A percentile compares a stretch with the other conserved stretches of the same genome.
phyloP scores from a whole-genome alignment of 1,139 yeast species.

The Candida sp. region DNA sequence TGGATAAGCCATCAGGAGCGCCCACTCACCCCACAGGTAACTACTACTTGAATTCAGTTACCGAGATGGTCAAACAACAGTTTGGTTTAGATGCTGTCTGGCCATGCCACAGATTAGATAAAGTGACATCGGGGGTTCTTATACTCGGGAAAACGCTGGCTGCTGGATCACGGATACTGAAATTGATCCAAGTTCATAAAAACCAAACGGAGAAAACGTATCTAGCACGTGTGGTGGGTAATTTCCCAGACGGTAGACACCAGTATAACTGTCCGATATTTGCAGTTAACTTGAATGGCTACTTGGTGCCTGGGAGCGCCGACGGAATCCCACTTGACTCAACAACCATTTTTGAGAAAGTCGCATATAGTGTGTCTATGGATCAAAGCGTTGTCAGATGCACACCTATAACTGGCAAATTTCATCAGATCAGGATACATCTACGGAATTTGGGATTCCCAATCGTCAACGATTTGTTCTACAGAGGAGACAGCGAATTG shows the following conservation, averaged over 20 bases:
- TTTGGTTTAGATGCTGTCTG: conserved; percentile 35
- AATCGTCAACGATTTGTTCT: conserved; percentile 69
- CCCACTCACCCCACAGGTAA: conserved; percentile 85
- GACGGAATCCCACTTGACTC: conserved; percentile 31
- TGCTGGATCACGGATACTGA: conserved; percentile 49
- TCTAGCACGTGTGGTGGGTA: conserved; percentile 65
- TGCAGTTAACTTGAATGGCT: conserved; percentile 36
- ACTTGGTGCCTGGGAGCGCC: conserved; percentile 35
- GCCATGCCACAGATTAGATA: conserved; percentile 76
- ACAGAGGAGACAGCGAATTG: conserved; percentile 31
- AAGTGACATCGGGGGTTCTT: conserved; percentile 75
- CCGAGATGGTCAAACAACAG: conserved; percentile 58
- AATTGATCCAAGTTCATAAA: conserved; percentile 38
- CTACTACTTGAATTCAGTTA: conserved; percentile 61
- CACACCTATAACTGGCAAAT: conserved; percentile 72
- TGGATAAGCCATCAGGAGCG: conserved; percentile 76
- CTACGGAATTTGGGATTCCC: conserved; percentile 68
- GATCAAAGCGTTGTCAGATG: conserved; percentile 66
- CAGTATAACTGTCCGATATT: conserved; percentile 40
- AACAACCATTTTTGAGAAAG: conserved; percentile 33
- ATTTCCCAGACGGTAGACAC: conserved; percentile 46
- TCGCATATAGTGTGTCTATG: conserved; percentile 23
- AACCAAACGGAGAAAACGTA: conserved; percentile 51
- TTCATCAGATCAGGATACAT: conserved; percentile 83
- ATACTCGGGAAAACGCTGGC: conserved; percentile 56